Evolutionary conservation across 495 filamentous ascomycete species (phyloP).

Genomic region (Aspergillus panamensis): DNA sequence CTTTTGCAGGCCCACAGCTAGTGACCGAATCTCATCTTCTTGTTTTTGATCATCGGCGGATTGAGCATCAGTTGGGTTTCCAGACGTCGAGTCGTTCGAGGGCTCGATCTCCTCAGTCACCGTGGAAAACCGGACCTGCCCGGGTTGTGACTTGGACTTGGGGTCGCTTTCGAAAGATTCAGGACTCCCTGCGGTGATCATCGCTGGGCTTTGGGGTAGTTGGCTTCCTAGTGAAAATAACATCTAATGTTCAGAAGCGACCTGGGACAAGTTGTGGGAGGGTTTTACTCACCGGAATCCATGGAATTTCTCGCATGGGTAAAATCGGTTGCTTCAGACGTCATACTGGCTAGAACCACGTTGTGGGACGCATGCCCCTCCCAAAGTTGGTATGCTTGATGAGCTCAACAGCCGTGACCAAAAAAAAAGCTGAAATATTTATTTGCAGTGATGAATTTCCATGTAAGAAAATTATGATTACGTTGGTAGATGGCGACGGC

Average conservation of each 20-base stretch:
- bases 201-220: conserved; percentile 24
- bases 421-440: not conserved
- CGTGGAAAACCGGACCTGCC: conserved; percentile 76
- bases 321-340: conserved; percentile 40
- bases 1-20: conserved; percentile 68
- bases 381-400: conserved; percentile 9
- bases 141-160: conserved; percentile 34
- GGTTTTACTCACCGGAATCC: conserved; percentile 38
- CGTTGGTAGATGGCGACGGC: not conserved
- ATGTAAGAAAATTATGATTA: conserved; percentile 4
- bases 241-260: conserved; percentile 22
- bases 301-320: conserved; percentile 24
- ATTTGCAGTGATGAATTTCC: not conserved
- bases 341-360: conserved; percentile 38
- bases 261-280: not conserved
- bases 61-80: conserved; percentile 30
- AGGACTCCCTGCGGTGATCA: conserved; percentile 22
- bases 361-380: conserved; percentile 42
- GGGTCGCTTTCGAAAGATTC: conserved; percentile 31
- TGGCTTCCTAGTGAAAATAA: conserved; percentile 19
- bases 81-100: conserved; percentile 40
- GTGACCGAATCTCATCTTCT: conserved; percentile 63
- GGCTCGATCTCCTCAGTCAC: conserved; percentile 72
- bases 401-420: not conserved
- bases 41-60: conserved; percentile 33